Percentiles rank a stretch among this genome's conserved stretches.
Evolutionary conservation across 371 early-diverging fungal genomes (phyloP).

Genomic region (Mucor sp.): DNA sequence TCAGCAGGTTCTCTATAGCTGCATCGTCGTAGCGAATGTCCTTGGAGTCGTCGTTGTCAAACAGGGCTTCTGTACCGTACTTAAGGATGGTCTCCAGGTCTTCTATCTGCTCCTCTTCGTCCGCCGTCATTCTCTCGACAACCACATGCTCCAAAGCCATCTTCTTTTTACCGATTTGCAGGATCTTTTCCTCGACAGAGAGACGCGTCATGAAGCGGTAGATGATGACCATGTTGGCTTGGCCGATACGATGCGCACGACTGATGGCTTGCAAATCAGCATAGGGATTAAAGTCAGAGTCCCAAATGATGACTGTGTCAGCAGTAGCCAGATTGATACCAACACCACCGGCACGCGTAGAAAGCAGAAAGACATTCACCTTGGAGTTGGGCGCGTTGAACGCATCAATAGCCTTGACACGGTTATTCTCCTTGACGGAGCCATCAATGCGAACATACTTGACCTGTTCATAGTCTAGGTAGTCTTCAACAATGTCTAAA

Average conservation of each 20-base stretch:
- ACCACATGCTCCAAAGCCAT: conserved; percentile 85
- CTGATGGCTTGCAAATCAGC: conserved; percentile 91
- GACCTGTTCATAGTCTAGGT: conserved; percentile 53
- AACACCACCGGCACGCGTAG: conserved; percentile 92
- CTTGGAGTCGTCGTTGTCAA: conserved; percentile 64
- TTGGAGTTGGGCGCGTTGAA: conserved; percentile 80
- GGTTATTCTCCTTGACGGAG: conserved; percentile 55
- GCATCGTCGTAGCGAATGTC: conserved; percentile 61
- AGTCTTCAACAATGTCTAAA: conserved; percentile 74
- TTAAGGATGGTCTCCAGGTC: conserved; percentile 77
- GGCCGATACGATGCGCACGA: conserved; percentile 95
- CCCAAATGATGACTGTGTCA: conserved; percentile 93
- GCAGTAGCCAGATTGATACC: conserved; percentile 96
- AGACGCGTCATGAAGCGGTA: conserved; percentile 85
- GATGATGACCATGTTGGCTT: conserved; percentile 84
- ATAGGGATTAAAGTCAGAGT: conserved; percentile 95
- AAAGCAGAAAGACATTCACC: conserved; percentile 79
- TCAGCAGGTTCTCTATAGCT: conserved; percentile 67
- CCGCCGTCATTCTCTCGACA: conserved; percentile 78
- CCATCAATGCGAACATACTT: conserved; percentile 86
- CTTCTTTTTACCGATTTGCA: conserved; percentile 84
- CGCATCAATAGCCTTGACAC: conserved; percentile 79
- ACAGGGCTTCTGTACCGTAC: conserved; percentile 80
- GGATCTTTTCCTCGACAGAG: conserved; percentile 73
- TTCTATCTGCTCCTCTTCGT: conserved; percentile 50